These are phyloP conservation scores for Striga hermonthica DNA, from an alignment of 305 asterid species.

Conservation along the genomic window DNA sequence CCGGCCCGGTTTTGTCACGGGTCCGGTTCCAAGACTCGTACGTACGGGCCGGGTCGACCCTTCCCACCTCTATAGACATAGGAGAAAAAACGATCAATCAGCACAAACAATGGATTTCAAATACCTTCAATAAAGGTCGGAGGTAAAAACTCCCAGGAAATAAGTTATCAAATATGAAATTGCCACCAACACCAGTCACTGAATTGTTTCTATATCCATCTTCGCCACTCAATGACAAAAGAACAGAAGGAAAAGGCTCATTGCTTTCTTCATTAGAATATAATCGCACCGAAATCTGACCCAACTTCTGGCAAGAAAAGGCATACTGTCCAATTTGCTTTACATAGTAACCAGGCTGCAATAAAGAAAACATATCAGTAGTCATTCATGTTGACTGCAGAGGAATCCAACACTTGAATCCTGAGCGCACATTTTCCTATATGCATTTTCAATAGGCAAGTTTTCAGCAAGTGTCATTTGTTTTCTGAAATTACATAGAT, in stretches of 20 bases:
- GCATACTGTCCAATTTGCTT: conserved; percentile 66
- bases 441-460: conserved; percentile 22
- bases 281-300: conserved; percentile 70
- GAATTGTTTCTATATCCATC: conserved; percentile 98
- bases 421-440: conserved; percentile 8
- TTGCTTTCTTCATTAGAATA: conserved; percentile 61
- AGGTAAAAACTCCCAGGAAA: conserved; percentile 97
- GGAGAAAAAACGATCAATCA: conserved; percentile 22
- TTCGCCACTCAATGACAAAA: conserved; percentile 94
- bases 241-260: conserved; percentile 83
- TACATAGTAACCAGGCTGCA: conserved; percentile 90
- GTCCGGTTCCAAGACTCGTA: too few species aligned
- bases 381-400: conserved; percentile 19
- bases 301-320: conserved; percentile 88
- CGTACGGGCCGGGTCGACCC: too few species aligned
- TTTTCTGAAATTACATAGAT: conserved; percentile 6
- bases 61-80: too few species aligned
- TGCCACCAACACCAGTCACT: conserved; percentile 77
- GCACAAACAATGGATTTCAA: neutral
- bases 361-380: conserved; percentile 36
- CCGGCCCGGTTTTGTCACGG: too few species aligned
- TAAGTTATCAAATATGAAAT: conserved; percentile 64
- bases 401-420: conserved; percentile 20
- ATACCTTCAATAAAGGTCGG: conserved; percentile 93
- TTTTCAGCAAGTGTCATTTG: conserved; percentile 11